phyloP scores from a whole-genome alignment of 441 rosid genomes.

The Pelargonium australe region DNA sequence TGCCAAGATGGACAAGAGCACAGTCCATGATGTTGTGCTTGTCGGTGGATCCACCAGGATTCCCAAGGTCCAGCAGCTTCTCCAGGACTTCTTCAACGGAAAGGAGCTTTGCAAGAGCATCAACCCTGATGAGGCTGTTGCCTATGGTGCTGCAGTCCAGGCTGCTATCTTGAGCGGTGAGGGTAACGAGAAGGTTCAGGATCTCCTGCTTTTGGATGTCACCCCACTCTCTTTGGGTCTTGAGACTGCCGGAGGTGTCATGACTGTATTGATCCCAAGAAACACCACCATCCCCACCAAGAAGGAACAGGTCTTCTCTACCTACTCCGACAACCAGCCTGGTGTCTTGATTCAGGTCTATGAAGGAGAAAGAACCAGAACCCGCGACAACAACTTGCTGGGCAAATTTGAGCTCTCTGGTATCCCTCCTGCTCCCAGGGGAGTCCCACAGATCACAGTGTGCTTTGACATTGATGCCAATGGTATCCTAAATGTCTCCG shows the following conservation, averaged over 20 bases:
- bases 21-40: slow-evolving; percentile 50
- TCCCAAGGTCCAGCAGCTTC: slow-evolving; percentile 56
- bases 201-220: slow-evolving; percentile 51
- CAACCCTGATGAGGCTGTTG: slow-evolving; percentile 61
- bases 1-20: slow-evolving; percentile 58
- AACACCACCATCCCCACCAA: slow-evolving; percentile 51
- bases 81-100: slow-evolving; percentile 55
- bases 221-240: slow-evolving; percentile 43
- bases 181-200: slow-evolving; percentile 66
- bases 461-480: slow-evolving; percentile 46
- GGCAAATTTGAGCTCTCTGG: slow-evolving; percentile 52
- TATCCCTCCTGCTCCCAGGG: slow-evolving; percentile 43
- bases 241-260: slow-evolving; percentile 43
- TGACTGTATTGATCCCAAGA: slow-evolving; percentile 43
- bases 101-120: slow-evolving; percentile 61
- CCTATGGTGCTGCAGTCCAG: slow-evolving; percentile 52
- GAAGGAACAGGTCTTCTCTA: slow-evolving; percentile 48
- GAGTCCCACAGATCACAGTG: slow-evolving; percentile 38
- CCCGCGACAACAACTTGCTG: slow-evolving; percentile 48
- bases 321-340: slow-evolving; percentile 59
- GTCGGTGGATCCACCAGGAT: slow-evolving; percentile 62
- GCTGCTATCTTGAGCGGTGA: slow-evolving; percentile 40
- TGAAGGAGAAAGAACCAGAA: slow-evolving; percentile 63
- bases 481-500: slow-evolving; percentile 49
- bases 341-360: slow-evolving; percentile 58